Evolutionary conservation across 371 early-diverging fungal species (phyloP).

Genomic region (Mucor saturninus): DNA sequence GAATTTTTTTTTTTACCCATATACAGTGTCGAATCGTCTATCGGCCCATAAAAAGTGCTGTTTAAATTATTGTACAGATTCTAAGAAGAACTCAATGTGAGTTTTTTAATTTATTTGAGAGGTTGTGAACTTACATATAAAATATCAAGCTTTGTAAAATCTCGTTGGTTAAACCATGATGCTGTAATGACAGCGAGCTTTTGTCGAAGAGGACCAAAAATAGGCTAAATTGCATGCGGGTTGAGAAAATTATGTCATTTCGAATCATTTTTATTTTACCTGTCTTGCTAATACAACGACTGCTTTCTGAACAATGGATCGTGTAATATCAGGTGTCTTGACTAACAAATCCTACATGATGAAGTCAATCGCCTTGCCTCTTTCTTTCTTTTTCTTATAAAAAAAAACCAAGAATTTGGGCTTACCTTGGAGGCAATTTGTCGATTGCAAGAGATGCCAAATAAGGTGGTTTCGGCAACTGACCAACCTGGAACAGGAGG

Average conservation of each 20-base stretch:
- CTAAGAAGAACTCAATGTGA: conserved; percentile 33
- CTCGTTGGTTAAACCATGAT: conserved; percentile 80
- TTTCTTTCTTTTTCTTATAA: neutral
- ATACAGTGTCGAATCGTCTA: conserved; percentile 72
- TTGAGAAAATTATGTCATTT: neutral
- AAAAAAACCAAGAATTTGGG: too few species aligned
- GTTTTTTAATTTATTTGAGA: neutral
- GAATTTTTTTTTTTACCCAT: conserved; percentile 53
- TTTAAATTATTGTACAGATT: conserved; percentile 69
- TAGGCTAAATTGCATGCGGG: conserved; percentile 51
- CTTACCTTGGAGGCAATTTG: conserved; percentile 71
- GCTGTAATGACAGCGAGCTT: conserved; percentile 80
- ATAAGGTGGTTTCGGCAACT: conserved; percentile 68
- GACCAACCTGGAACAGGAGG: conserved; percentile 76
- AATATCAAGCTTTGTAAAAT: conserved; percentile 79
- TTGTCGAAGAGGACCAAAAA: conserved; percentile 74
- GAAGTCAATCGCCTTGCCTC: neutral
- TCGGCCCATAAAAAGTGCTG: conserved; percentile 57
- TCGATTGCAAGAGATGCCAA: conserved; percentile 86
- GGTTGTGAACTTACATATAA: conserved; percentile 55
- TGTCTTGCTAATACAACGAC: conserved; percentile 77
- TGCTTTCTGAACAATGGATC: conserved; percentile 84
- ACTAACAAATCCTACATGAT: conserved; percentile 62
- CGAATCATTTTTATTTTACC: conserved; percentile 31
- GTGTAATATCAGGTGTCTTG: conserved; percentile 78